Evolutionary conservation across 2,329 filamentous ascomycete genomes (phyloP), one percentile per base, ranked within the genome.

Genomic region (Microdochium trichocladiopsis): DNA sequence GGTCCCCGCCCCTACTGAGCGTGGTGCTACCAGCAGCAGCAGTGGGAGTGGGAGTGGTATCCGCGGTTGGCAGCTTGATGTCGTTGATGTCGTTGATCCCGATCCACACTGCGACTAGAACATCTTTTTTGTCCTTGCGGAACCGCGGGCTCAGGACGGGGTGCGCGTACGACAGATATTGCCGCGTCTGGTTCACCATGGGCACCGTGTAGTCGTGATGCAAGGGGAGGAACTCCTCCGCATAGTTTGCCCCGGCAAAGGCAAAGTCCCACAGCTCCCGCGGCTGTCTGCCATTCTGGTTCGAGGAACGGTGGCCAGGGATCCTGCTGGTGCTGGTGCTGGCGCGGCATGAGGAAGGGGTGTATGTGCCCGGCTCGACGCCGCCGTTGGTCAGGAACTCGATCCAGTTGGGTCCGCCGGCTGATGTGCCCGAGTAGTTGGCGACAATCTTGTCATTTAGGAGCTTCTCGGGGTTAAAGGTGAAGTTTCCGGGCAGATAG

Each of bases 51-150:
- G n/a, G n/a, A n/a, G 11, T 6, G 36, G 36, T 18, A 18, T 5
- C 10, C 11, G 41, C 9, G 16, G 41, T 9, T 5, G 41, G 41
- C n/a, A 45, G 41, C 16, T 21, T 45, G 41, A 45, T 45, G 41
- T 82, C 78, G 55, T 69, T 71, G 55, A 82, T 77, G 52, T 82
- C 79, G 59, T 82, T 82, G 53, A 82, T 70, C 1, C 76, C 79
- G 47, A 82, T 82, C 73, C 75, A 82, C 36, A 80, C 61, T 2
- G 73, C 72, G 0, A 77, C 66, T 3, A 79, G 61, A 2, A 71
- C 66, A 11, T 69, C 57, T 4, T n/a, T 50, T 11, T 21, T 2
- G 25, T 52, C 36, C 25, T n/a, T 5, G 12, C 14, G 6, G 41
- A 50, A 47, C 21, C 18, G 43, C 10, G 28, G 58, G 2, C 69